A percentile compares a stretch with the other conserved stretches of the same genome.
phyloP scores from a whole-genome alignment of 495 filamentous ascomycete species.

The Parathielavia hyrcaniae region DNA sequence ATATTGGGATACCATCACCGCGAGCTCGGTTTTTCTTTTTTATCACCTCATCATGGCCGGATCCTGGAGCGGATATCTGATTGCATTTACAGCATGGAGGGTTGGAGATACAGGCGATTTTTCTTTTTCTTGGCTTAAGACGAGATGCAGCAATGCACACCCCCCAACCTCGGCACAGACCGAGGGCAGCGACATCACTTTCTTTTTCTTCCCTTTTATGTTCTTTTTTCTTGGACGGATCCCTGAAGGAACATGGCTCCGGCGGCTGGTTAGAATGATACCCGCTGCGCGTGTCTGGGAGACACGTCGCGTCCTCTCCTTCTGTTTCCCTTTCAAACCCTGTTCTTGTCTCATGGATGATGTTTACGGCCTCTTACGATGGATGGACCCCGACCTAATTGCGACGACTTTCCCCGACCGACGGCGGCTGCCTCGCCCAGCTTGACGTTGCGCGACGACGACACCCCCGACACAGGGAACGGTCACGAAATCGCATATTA shows the following conservation, averaged over 20 bases:
- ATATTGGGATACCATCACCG: constrained; percentile 36
- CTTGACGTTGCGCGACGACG: constrained; percentile 37
- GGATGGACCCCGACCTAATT: constrained; percentile 28
- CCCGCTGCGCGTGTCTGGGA: constrained; percentile 19
- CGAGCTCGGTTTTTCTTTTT: constrained; percentile 37
- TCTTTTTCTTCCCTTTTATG: constrained; percentile 19
- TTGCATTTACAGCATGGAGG: constrained; percentile 46
- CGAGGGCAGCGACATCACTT: constrained; percentile 36
- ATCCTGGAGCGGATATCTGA: constrained; percentile 42
- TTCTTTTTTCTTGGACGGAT: constrained; percentile 19
- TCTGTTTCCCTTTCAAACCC: constrained; percentile 24
- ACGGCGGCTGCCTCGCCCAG: constrained; percentile 24
- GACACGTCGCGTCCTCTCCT: constrained; percentile 13
- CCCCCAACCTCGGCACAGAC: constrained; percentile 39
- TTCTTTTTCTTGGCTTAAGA: constrained; percentile 33
- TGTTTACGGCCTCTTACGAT: constrained; percentile 41
- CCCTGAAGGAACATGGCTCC: constrained; percentile 15
- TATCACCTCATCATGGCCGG: constrained; percentile 40
- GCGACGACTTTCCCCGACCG: constrained; percentile 33
- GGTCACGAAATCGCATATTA: constrained; percentile 23
- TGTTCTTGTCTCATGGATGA: constrained; percentile 43
- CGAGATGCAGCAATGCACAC: constrained; percentile 49
- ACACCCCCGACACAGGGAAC: constrained; percentile 24
- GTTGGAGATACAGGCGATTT: constrained; percentile 39
- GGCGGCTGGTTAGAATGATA: constrained; percentile 26